These are phyloP conservation scores for Beauveria pseudobassiana DNA, from an alignment of 2,329 filamentous ascomycete species.

Conservation along the genomic window DNA sequence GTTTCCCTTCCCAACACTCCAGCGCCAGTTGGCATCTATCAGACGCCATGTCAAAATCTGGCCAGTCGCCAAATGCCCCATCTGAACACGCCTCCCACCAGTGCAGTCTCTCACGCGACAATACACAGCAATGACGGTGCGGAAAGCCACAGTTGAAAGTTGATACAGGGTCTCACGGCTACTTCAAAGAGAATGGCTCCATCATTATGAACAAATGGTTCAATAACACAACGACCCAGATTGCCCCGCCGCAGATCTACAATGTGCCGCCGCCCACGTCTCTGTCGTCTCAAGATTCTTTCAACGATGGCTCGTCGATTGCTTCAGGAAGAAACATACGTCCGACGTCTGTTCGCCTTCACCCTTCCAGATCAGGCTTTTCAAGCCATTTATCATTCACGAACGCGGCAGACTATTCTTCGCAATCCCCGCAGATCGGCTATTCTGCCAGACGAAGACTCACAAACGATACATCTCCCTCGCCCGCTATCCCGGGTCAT, in stretches of 20 bases:
- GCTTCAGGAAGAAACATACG: neutral
- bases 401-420: neutral
- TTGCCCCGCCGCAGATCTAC: constrained; percentile 8
- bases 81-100: constrained; percentile 3
- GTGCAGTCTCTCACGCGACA: neutral
- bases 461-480: neutral
- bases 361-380: neutral
- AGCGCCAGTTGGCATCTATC: neutral
- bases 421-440: neutral
- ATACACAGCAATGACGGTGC: neutral
- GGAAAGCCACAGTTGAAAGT: neutral
- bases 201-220: constrained; percentile 8
- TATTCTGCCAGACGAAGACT: neutral
- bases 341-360: neutral
- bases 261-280: constrained; percentile 7
- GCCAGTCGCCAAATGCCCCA: neutral
- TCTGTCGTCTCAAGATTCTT: constrained; percentile 5
- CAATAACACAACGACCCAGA: neutral
- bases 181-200: constrained; percentile 7
- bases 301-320: neutral
- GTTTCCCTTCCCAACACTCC: neutral
- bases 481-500: neutral
- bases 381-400: neutral
- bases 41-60: neutral
- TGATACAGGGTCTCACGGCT: neutral